Conservation (phyloP, 1,139 yeast species). For the Suhomyces coccinellae region DNA sequence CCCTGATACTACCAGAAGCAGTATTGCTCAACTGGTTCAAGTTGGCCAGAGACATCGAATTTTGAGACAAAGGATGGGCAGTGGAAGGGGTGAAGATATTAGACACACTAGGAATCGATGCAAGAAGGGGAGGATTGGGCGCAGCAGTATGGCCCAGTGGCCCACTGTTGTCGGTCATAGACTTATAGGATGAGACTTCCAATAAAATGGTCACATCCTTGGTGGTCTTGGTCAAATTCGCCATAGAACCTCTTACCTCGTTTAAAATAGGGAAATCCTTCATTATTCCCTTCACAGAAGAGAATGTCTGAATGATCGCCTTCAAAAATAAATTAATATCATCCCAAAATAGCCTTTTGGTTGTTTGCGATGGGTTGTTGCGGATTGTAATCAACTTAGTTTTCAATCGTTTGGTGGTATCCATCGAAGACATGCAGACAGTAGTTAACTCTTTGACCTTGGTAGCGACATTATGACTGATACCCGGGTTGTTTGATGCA, state of each 20-base stretch:
- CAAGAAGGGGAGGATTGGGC: slow-evolving; percentile 27
- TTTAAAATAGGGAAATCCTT: slow-evolving; percentile 75
- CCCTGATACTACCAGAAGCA: slow-evolving; percentile 18
- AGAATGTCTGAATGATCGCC: slow-evolving; percentile 78
- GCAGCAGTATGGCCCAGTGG: slow-evolving; percentile 9
- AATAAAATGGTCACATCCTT: slow-evolving; percentile 84
- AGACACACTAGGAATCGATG: slow-evolving; percentile 35
- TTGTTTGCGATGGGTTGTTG: slow-evolving; percentile 51
- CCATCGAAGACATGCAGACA: slow-evolving; percentile 80
- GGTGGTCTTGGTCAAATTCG: slow-evolving; percentile 80
- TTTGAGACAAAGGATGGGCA: slow-evolving; percentile 29
- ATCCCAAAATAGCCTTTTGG: slow-evolving; percentile 77
- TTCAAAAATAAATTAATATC: slow-evolving; percentile 81
- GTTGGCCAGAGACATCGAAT: slow-evolving; percentile 24
- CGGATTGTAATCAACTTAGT: slow-evolving; percentile 55
- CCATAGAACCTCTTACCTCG: slow-evolving; percentile 78
- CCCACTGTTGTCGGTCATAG: slow-evolving; percentile 26
- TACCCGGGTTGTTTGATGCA: slow-evolving; percentile 17
- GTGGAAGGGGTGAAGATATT: slow-evolving; percentile 38
- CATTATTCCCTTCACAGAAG: slow-evolving; percentile 81
- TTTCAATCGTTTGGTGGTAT: slow-evolving; percentile 68
- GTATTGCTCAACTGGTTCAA: slow-evolving; percentile 16
- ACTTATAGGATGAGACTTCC: slow-evolving; percentile 53
- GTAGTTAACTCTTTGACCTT: slow-evolving; percentile 77
- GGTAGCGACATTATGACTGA: slow-evolving; percentile 49